phyloP scores from a whole-genome alignment of 352 stramenopile species.

The Phytopythium boreale region DNA sequence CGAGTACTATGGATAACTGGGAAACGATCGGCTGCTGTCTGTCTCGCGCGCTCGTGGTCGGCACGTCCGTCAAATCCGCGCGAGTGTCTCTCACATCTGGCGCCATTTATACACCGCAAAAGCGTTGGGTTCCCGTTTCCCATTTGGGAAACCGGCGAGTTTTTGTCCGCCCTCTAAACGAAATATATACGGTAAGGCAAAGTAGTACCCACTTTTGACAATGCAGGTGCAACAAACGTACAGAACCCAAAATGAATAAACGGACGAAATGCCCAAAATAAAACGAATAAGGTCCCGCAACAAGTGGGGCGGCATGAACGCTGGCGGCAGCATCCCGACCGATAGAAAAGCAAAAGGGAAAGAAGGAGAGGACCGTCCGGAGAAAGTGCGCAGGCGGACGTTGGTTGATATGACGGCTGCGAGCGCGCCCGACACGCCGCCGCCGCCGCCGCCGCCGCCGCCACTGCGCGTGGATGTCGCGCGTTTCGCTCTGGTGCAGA shows the following conservation, averaged over 20 bases:
- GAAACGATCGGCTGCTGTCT: background rate
- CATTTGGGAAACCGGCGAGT: background rate
- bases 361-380: background rate
- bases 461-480: slow-evolving; percentile 11
- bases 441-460: slow-evolving; percentile 6
- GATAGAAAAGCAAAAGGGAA: background rate
- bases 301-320: too few relatives aligned
- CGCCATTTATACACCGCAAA: too few relatives aligned
- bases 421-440: background rate
- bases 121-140: too few relatives aligned
- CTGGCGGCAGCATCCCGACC: too few relatives aligned
- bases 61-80: background rate
- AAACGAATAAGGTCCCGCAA: too few relatives aligned
- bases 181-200: background rate
- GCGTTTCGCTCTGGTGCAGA: slow-evolving; percentile 37
- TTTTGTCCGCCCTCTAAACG: background rate
- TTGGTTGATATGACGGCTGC: background rate
- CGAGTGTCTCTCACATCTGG: background rate
- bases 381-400: background rate
- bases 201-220: too few relatives aligned
- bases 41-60: too few relatives aligned
- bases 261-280: background rate
- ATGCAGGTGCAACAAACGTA: background rate
- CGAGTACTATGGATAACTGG: background rate
- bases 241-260: background rate